Conservation (phyloP, 176 grass and related monocot species). For the Dactylis glomerata region DNA sequence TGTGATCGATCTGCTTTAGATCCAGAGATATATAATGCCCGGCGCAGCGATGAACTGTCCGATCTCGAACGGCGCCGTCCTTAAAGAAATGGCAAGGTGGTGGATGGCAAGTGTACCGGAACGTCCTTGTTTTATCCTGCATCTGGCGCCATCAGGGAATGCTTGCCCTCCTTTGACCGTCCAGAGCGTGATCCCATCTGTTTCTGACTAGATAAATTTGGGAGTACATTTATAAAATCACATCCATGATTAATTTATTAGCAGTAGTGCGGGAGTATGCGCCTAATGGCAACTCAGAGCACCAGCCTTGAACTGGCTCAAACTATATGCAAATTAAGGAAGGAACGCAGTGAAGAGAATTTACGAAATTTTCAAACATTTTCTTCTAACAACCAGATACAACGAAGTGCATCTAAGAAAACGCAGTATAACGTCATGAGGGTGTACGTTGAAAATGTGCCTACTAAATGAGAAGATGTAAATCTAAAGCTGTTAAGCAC, state of each 20-base stretch:
- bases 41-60: constrained; percentile 40
- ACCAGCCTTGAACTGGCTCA: neutral
- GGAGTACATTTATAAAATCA: neutral
- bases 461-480: neutral
- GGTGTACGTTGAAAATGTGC: neutral
- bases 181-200: constrained; percentile 28
- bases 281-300: constrained; percentile 24
- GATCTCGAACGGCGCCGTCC: constrained; percentile 32
- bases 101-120: constrained; percentile 34
- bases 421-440: neutral
- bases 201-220: neutral
- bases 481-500: neutral
- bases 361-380: neutral
- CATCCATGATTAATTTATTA: neutral
- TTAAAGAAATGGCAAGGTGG: constrained; percentile 14
- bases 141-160: constrained; percentile 36
- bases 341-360: neutral
- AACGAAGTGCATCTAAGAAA: neutral
- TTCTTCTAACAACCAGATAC: neutral
- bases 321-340: neutral
- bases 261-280: neutral
- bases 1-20: constrained; percentile 24
- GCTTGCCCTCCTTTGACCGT: constrained; percentile 42
- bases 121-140: constrained; percentile 41
- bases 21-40: constrained; percentile 42